phyloP scores from a whole-genome alignment of 257 asterid genomes.

The Haberlea rhodopensis region DNA sequence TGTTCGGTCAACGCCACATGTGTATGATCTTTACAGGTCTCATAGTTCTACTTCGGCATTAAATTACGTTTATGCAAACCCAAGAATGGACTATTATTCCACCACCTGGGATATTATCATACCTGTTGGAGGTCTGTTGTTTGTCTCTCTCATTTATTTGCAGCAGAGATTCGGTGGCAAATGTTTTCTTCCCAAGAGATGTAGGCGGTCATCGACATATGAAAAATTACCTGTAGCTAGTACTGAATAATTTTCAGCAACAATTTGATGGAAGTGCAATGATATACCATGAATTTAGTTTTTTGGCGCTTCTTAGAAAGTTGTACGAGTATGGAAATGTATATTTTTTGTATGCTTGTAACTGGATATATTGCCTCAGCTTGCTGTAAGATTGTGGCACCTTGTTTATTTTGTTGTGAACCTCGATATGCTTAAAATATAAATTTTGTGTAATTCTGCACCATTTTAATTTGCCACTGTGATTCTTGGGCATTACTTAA shows the following conservation, averaged over 20 bases:
- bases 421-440: neutral
- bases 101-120: constrained; percentile 78
- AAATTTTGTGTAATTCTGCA: neutral
- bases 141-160: constrained; percentile 53
- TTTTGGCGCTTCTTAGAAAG: neutral
- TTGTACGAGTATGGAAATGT: neutral
- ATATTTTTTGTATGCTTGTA: too few species aligned
- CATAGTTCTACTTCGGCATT: constrained; percentile 49
- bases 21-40: constrained; percentile 69
- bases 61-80: constrained; percentile 67
- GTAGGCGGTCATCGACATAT: constrained; percentile 42
- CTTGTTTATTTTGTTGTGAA: neutral
- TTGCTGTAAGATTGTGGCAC: neutral
- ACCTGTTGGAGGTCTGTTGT: constrained; percentile 48
- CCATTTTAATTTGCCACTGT: too few species aligned
- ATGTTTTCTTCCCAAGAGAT: constrained; percentile 58
- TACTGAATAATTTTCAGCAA: constrained; percentile 24
- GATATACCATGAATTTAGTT: neutral
- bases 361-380: too few species aligned
- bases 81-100: constrained; percentile 72
- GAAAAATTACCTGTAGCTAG: constrained; percentile 66
- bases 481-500: too few species aligned
- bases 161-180: constrained; percentile 83
- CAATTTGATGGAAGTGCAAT: neutral
- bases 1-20: constrained; percentile 76